Percentiles rank a stretch among this genome's conserved stretches.
phyloP scores from a whole-genome alignment of 192 early-diverging fungal species.

The Rhizophagus prolifer region DNA sequence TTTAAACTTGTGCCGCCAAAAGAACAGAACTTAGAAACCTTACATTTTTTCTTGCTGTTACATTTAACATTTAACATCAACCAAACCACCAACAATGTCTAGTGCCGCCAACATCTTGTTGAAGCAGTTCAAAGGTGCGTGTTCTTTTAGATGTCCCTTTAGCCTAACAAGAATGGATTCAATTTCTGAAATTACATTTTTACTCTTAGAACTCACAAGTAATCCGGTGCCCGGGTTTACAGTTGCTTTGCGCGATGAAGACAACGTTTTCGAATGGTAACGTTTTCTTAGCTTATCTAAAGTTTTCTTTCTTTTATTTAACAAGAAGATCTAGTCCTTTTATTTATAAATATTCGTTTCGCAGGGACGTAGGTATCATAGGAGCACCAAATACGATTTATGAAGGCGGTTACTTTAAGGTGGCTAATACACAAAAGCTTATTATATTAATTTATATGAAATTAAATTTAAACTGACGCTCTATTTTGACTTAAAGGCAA shows the following conservation, averaged over 20 bases:
- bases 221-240: constrained; percentile 53
- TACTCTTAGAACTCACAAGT: constrained; percentile 38
- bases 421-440: background rate
- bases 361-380: constrained; percentile 49
- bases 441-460: background rate
- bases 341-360: background rate
- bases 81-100: constrained; percentile 4
- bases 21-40: background rate
- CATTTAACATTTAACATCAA: background rate
- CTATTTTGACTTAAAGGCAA: constrained; percentile 50
- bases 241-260: constrained; percentile 46
- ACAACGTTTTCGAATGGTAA: constrained; percentile 47
- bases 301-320: background rate
- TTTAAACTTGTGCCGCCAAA: background rate
- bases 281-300: background rate
- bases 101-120: constrained; percentile 48
- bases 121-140: constrained; percentile 47
- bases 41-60: background rate
- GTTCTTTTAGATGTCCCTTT: background rate
- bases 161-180: background rate
- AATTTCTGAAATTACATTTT: background rate
- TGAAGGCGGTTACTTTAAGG: constrained; percentile 54
- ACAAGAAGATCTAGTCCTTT: background rate
- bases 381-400: constrained; percentile 49
- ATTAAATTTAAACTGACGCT: background rate